Evolutionary conservation across 192 early-diverging fungal species (phyloP), one percentile per base, ranked within the genome.

Genomic region (Coemansia sp.): DNA sequence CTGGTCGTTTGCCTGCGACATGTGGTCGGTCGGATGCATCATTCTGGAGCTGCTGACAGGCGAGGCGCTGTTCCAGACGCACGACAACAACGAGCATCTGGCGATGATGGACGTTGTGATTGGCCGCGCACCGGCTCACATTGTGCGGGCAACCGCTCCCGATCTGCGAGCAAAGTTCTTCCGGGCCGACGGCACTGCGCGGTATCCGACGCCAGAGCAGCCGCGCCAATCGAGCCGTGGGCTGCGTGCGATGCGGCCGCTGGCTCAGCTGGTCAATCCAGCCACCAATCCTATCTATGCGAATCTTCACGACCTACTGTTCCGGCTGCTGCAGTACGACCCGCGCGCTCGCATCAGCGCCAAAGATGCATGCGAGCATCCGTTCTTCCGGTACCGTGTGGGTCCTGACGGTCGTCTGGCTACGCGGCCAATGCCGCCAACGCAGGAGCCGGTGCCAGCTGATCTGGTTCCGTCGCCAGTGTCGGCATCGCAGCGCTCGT

Each of bases 1-100:
- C 11, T 98, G 96, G 96, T 94, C 92, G 17, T 98, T 89, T 80
- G 89, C 94, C 11, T 96, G 94, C 78, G 96, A 98, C 74, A 90
- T 97, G 84, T 98, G 96, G 96, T 96, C 94, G 8, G 76, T 96
- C 57, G 96, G 96, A 7, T 98, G 96, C 83, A 96, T 98, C 51
- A 86, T 98, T 21, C 86, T 97, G 12, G 96, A 98, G 80, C 86
- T 98, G 51, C 87, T 90, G 48, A 98, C 94, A 0, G 96, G 96
- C 38, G 91, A 94, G 70, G 95, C 96, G 4, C 73, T 98, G 52
- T 98, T 98, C 75, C 95, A 97, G 79, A 97, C 96, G 14, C 96
- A 97, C 62, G 95, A 98, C 71, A 92, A 97, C 83, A 73, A 94
- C 60, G 96, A 98, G 70, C 96, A 98, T 75, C 75, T 98, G 63